These are phyloP conservation scores for Olyra latifolia DNA, from an alignment of 176 grass and related monocot genomes.

Conservation along the genomic window DNA sequence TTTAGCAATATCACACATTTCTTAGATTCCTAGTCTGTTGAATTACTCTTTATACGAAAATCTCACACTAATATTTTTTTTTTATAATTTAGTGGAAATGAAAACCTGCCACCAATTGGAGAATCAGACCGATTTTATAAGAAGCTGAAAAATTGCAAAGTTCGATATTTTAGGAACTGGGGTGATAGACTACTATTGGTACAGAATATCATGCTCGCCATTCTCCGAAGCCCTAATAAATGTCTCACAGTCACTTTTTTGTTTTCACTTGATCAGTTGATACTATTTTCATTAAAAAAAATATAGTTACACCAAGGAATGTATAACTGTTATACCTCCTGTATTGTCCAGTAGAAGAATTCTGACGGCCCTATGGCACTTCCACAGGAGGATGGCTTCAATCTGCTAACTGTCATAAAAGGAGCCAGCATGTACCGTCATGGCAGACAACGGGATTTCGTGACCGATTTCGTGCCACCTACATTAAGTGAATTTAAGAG, in stretches of 20 bases:
- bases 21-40: not conserved
- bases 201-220: conserved; percentile 11
- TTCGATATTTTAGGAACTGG: conserved; percentile 63
- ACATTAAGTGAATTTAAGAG: conserved; percentile 70
- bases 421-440: conserved; percentile 55
- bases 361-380: not conserved
- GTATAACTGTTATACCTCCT: not conserved
- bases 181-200: conserved; percentile 65
- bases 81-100: conserved; percentile 53
- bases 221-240: not conserved
- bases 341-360: not conserved
- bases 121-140: conserved; percentile 61
- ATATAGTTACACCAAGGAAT: not conserved
- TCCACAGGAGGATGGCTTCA: conserved; percentile 66
- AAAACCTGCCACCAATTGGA: conserved; percentile 58
- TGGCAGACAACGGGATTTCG: conserved; percentile 40
- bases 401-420: conserved; percentile 69
- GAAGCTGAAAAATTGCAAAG: conserved; percentile 56
- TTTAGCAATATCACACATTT: conserved; percentile 1
- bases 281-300: not conserved
- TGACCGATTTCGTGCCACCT: conserved; percentile 65
- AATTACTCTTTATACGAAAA: not conserved
- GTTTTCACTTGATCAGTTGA: not conserved
- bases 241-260: not conserved
- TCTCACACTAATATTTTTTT: not conserved